A percentile compares a stretch with the other conserved stretches of the same genome.
These are phyloP conservation scores for Schwanniomyces yamadae DNA, from an alignment of 805 yeast genomes.

Conservation along the genomic window DNA sequence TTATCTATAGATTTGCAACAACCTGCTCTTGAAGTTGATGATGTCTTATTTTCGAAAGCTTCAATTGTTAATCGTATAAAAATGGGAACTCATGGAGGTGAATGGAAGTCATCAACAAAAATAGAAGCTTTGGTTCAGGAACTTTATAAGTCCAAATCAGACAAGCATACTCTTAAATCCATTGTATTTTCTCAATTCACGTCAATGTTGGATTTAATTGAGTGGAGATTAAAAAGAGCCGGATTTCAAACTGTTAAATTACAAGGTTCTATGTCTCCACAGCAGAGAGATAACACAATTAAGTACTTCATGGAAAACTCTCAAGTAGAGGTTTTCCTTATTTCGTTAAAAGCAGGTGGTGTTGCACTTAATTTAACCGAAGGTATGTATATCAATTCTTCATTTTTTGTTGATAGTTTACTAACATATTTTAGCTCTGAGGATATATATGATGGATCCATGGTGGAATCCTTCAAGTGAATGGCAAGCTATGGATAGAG, in stretches of 20 bases:
- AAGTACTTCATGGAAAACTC: constrained; percentile 90
- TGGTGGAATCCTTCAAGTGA: constrained; percentile 99
- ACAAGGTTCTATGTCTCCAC: constrained; percentile 97
- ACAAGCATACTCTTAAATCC: constrained; percentile 84
- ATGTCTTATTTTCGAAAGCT: constrained; percentile 56
- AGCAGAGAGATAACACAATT: constrained; percentile 89
- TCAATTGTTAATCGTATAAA: constrained; percentile 84
- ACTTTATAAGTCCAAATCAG: constrained; percentile 80
- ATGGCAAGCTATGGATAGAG: constrained; percentile 98
- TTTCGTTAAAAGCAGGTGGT: constrained; percentile 97
- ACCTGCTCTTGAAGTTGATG: constrained; percentile 75
- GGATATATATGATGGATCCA: constrained; percentile 92
- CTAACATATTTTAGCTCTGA: constrained; percentile 57
- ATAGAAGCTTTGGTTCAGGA: constrained; percentile 96
- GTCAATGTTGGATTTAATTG: constrained; percentile 91
- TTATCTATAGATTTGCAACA: constrained; percentile 86
- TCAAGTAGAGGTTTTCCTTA: constrained; percentile 88
- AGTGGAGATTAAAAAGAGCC: constrained; percentile 92
- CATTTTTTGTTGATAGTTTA: background rate
- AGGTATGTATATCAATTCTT: constrained; percentile 4
- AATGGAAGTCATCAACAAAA: constrained; percentile 93
- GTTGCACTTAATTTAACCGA: constrained; percentile 95
- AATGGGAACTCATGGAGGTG: constrained; percentile 64
- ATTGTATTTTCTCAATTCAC: constrained; percentile 98
- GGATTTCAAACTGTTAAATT: constrained; percentile 93